Evolutionary conservation across 306 rosid species (phyloP), one percentile per base, ranked within the genome.

Genomic region (Vigna mungo): DNA sequence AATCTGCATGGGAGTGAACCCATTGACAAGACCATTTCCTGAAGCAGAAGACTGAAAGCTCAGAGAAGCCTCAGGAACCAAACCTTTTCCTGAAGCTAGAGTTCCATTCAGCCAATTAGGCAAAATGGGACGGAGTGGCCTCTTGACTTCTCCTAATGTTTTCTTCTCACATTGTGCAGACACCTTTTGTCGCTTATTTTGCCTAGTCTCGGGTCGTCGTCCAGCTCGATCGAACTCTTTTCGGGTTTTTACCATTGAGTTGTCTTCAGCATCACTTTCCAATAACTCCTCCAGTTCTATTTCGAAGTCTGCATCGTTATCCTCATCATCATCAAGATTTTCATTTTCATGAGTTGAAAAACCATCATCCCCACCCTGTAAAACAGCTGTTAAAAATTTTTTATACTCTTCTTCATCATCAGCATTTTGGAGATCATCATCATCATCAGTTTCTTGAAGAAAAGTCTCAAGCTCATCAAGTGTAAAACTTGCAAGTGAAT

Each of bases 391-490:
- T 68, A 95, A 97, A 89, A 95, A 95, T 44, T 90, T 95, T 83
- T 80, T 89, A 81, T 92, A 92, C 87, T 95, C 98, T 78, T 91
- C 96, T 88, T 95, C 92, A 37, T 92, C 99, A 32, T 91, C 94
- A 49, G 85, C 92, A 81, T 92, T 89, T 78, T 89, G 97, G 81
- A 90, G 87, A 87, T 89, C 99, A 11, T 92, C 99, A 21, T 95
- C 99, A 75, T 95, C 97, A 67, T 95, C 99, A 6, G 91, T 89
- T 85, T 89, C 99, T 88, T 95, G 99, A 87, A 95, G 93, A 86
- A 95, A 95, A 65, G 86, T 89, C 85, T 95, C 97, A 2, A 92
- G 97, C 81, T 95, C 99, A 80, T 95, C 98, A 73, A 95, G 98
- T 23, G 88, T 86, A 81, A 87, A 95, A 85, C 95, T 87, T 66